These are phyloP conservation scores for Zoysia pacifica DNA, from an alignment of 176 grass and related monocot species.

Conservation along the genomic window DNA sequence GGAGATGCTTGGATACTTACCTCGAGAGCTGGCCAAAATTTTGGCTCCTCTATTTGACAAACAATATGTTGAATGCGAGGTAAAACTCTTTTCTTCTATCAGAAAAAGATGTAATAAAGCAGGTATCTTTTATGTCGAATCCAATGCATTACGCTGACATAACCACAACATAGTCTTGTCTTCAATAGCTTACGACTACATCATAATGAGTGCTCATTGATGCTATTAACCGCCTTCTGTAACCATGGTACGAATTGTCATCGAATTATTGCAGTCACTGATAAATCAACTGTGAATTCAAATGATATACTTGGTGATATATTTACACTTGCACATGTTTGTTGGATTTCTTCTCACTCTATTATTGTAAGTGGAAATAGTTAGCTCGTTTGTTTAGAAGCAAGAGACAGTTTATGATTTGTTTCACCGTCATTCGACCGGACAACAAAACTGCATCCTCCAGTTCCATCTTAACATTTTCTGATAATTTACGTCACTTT, in stretches of 20 bases:
- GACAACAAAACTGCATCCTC: neutral
- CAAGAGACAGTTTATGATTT: conserved; percentile 10
- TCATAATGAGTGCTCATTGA: neutral
- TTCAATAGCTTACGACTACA: neutral
- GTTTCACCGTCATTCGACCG: conserved; percentile 10
- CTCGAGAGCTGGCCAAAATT: conserved; percentile 75
- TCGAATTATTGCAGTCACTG: conserved; percentile 2
- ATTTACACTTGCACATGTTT: neutral
- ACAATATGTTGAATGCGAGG: conserved; percentile 65
- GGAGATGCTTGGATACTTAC: conserved; percentile 77
- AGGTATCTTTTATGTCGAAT: conserved; percentile 13
- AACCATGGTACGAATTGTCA: neutral
- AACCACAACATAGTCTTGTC: neutral
- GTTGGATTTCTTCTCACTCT: neutral
- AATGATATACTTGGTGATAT: conserved; percentile 11
- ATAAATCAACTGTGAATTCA: conserved; percentile 13
- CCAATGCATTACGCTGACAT: neutral
- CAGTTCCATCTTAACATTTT: neutral
- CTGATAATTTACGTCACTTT: conserved; percentile 5
- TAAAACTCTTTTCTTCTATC: conserved; percentile 36
- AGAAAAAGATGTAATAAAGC: conserved; percentile 3
- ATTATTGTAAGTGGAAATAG: neutral
- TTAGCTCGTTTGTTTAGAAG: conserved; percentile 7
- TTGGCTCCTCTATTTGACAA: conserved; percentile 81
- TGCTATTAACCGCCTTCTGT: neutral